A percentile compares a stretch with the other conserved stretches of the same genome.
phyloP scores from a whole-genome alignment of 2,329 filamentous ascomycete genomes.

The Arthrobotrys iridis region DNA sequence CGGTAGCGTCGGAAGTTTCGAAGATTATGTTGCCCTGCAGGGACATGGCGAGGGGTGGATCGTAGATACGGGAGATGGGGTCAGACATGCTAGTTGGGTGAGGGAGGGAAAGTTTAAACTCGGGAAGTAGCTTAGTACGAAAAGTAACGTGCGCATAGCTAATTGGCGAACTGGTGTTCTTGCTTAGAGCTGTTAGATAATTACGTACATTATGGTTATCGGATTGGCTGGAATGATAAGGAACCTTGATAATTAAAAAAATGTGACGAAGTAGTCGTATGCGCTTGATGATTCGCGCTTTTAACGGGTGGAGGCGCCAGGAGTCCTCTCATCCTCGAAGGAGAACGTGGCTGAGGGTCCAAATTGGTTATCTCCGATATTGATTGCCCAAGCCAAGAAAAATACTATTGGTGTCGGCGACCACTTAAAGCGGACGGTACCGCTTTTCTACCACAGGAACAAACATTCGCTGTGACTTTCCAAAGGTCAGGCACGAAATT shows the following conservation, averaged over 20 bases:
- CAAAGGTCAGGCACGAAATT: no score
- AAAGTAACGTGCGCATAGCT: no score
- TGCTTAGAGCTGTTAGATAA: not conserved
- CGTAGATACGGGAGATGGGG: not conserved
- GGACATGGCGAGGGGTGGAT: not conserved
- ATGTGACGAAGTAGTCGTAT: no score
- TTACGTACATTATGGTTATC: no score
- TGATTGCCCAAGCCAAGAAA: not conserved
- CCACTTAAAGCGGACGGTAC: no score
- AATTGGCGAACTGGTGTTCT: not conserved
- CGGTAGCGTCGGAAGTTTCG: not conserved
- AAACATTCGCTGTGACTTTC: no score
- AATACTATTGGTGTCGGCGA: no score
- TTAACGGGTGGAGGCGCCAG: not conserved
- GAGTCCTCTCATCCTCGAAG: not conserved
- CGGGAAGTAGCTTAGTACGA: not conserved
- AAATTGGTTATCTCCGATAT: not conserved
- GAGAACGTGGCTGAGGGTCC: no score
- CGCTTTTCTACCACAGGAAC: no score
- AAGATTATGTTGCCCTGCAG: not conserved
- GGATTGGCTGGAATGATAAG: no score
- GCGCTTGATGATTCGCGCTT: no score
- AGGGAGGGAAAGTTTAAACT: slow-evolving; percentile 15
- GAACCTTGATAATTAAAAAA: no score
- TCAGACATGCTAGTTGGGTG: slow-evolving; percentile 1